Conservation (phyloP, 345 rosid species). For the Aquilaria sinensis region DNA sequence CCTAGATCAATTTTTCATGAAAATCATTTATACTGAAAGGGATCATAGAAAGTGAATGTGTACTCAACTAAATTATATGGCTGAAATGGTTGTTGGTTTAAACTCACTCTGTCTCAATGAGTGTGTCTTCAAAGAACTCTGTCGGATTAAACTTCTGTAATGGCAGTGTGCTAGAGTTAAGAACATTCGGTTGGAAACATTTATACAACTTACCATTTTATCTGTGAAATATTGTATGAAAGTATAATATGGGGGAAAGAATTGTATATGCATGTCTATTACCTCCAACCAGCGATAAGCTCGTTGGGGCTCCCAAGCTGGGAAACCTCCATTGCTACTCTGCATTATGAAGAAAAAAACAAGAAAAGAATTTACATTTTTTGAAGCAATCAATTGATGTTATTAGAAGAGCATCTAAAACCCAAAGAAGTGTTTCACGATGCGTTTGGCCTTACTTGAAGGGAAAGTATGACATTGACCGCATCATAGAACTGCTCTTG, state of each 20-base stretch:
- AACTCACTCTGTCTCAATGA: constrained; percentile 46
- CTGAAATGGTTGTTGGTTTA: background rate
- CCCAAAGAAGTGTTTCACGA: background rate
- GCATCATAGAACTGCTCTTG: constrained; percentile 29
- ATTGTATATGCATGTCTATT: background rate
- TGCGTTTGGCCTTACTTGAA: constrained; percentile 27
- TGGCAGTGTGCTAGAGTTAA: background rate
- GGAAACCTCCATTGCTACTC: constrained; percentile 46
- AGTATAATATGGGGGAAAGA: background rate
- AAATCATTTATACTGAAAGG: no score
- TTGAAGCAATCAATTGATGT: no score
- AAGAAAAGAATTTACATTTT: background rate
- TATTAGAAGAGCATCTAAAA: background rate
- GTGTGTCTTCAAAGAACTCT: constrained; percentile 39
- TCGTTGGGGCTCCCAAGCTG: constrained; percentile 50
- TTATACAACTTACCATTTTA: no score
- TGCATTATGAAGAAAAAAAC: constrained; percentile 6
- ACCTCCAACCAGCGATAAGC: constrained; percentile 47
- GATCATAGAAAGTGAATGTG: no score
- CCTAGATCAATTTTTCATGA: constrained; percentile 13
- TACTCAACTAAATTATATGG: no score
- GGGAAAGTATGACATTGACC: constrained; percentile 39
- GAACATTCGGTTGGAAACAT: no score
- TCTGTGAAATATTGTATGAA: no score
- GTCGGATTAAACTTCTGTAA: constrained; percentile 44